A percentile compares a stretch with the other conserved stretches of the same genome.
Conservation (phyloP, 2,329 filamentous ascomycete genomes). For the Sphaerulina vaccinii region DNA sequence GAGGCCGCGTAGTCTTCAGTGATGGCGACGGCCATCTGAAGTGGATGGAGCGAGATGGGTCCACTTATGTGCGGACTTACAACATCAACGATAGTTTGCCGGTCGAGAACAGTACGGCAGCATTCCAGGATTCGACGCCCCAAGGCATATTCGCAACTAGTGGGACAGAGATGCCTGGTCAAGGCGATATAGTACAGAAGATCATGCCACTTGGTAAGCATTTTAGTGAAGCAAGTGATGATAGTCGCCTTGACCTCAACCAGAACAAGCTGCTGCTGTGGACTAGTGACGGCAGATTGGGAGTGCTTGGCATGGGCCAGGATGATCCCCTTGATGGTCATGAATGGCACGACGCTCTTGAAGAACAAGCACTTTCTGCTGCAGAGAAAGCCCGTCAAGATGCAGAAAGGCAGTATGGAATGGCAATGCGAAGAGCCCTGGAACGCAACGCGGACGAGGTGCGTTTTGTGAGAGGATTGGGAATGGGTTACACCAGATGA, state of each 20-base stretch:
- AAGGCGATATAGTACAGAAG: slow-evolving; percentile 76
- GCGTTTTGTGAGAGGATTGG: slow-evolving; percentile 68
- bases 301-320: slow-evolving; percentile 58
- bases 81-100: slow-evolving; percentile 54
- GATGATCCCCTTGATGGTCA: slow-evolving; percentile 38
- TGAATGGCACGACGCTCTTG: slow-evolving; percentile 35
- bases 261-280: slow-evolving; percentile 74
- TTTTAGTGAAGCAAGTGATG: neutral
- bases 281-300: slow-evolving; percentile 79
- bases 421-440: slow-evolving; percentile 71
- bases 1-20: slow-evolving; percentile 75
- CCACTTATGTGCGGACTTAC: slow-evolving; percentile 53
- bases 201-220: slow-evolving; percentile 57
- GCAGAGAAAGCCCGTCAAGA: slow-evolving; percentile 53
- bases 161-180: slow-evolving; percentile 30
- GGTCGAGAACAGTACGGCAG: neutral
- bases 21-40: slow-evolving; percentile 82
- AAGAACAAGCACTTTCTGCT: slow-evolving; percentile 44
- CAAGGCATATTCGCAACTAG: slow-evolving; percentile 30
- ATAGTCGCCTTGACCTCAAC: slow-evolving; percentile 32
- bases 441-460: slow-evolving; percentile 77
- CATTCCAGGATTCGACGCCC: slow-evolving; percentile 21
- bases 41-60: slow-evolving; percentile 86
- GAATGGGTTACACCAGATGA: slow-evolving; percentile 40
- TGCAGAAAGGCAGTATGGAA: slow-evolving; percentile 62